A percentile compares a stretch with the other conserved stretches of the same genome.
These are phyloP conservation scores for Penicillium italicum DNA, from an alignment of 2,329 filamentous ascomycete genomes.

Conservation along the genomic window DNA sequence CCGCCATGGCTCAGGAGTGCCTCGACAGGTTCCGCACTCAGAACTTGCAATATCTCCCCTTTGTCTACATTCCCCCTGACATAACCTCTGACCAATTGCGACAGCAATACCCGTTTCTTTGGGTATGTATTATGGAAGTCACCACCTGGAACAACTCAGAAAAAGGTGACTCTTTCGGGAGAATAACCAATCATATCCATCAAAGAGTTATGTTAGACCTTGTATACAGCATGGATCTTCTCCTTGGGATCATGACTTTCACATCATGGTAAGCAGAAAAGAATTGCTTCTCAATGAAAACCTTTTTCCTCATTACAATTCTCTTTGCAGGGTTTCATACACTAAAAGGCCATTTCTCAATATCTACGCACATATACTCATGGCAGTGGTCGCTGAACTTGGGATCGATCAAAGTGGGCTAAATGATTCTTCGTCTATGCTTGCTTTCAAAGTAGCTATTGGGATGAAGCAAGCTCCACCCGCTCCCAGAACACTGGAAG, in stretches of 20 bases:
- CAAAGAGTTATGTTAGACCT: slow-evolving; percentile 21
- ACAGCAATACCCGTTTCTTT: slow-evolving; percentile 37
- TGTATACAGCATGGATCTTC: slow-evolving; percentile 20
- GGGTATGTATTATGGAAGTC: slow-evolving; percentile 40
- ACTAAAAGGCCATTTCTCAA: slow-evolving; percentile 19
- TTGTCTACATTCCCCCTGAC: slow-evolving; percentile 20
- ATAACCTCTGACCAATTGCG: slow-evolving; percentile 29
- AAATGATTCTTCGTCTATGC: slow-evolving; percentile 16
- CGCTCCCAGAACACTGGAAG: slow-evolving; percentile 46
- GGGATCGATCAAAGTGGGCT: slow-evolving; percentile 21
- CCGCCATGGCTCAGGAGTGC: slow-evolving; percentile 17
- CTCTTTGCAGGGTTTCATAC: slow-evolving; percentile 21
- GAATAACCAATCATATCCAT: slow-evolving; percentile 21
- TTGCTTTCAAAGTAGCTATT: slow-evolving; percentile 20
- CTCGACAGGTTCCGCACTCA: slow-evolving; percentile 20
- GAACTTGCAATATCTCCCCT: slow-evolving; percentile 31
- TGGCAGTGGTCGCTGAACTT: slow-evolving; percentile 24
- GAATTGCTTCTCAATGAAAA: neutral
- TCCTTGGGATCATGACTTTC: slow-evolving; percentile 23
- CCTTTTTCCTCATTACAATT: neutral
- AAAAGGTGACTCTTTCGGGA: slow-evolving; percentile 14
- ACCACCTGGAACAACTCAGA: slow-evolving; percentile 14
- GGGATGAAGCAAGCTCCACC: slow-evolving; percentile 15
- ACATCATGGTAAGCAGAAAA: slow-evolving; percentile 17
- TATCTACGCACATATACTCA: slow-evolving; percentile 21